phyloP scores from a whole-genome alignment of 23 red algal species.

The Pyropia haitanensis region DNA sequence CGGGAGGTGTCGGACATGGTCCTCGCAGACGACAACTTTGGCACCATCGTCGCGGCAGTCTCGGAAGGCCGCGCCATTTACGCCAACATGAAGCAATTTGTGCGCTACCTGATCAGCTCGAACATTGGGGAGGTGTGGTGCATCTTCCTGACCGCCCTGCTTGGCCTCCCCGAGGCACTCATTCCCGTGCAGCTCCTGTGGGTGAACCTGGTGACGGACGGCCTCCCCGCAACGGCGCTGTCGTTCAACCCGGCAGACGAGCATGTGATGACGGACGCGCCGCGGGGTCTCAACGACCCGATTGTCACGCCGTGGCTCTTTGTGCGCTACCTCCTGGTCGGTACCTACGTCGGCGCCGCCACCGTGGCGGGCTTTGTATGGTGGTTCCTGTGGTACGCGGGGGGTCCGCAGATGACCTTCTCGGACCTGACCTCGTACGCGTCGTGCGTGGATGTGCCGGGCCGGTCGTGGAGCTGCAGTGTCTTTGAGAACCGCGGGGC shows the following conservation, averaged over 20 bases:
- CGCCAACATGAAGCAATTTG: slow-evolving; percentile 97
- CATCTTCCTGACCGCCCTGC: slow-evolving; percentile 78
- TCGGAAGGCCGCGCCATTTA: slow-evolving; percentile 96
- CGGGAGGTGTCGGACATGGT: slow-evolving; percentile 90
- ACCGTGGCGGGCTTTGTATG: slow-evolving; percentile 91
- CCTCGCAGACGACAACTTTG: slow-evolving; percentile 98
- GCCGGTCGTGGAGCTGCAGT: slow-evolving; percentile 50
- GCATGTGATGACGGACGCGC: slow-evolving; percentile 84
- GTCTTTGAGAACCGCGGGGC: slow-evolving; percentile 58
- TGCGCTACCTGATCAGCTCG: slow-evolving; percentile 90
- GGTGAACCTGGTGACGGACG: slow-evolving; percentile 98
- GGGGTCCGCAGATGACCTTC: slow-evolving; percentile 81
- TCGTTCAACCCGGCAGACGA: slow-evolving; percentile 84
- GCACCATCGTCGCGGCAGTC: slow-evolving; percentile 91
- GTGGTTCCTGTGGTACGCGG: slow-evolving; percentile 88
- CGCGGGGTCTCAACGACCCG: slow-evolving; percentile 66
- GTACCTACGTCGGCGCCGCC: slow-evolving; percentile 90
- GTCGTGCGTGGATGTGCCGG: slow-evolving; percentile 34
- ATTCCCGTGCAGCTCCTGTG: slow-evolving; percentile 98
- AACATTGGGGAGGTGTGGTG: slow-evolving; percentile 99
- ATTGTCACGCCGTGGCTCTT: slow-evolving; percentile 84
- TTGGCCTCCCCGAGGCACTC: slow-evolving; percentile 88
- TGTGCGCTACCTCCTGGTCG: slow-evolving; percentile 87
- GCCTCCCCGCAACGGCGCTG: slow-evolving; percentile 90
- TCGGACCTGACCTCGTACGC: slow-evolving; percentile 59